These are phyloP conservation scores for Zychaea mexicana DNA, from an alignment of 371 early-diverging fungal species.

Conservation along the genomic window DNA sequence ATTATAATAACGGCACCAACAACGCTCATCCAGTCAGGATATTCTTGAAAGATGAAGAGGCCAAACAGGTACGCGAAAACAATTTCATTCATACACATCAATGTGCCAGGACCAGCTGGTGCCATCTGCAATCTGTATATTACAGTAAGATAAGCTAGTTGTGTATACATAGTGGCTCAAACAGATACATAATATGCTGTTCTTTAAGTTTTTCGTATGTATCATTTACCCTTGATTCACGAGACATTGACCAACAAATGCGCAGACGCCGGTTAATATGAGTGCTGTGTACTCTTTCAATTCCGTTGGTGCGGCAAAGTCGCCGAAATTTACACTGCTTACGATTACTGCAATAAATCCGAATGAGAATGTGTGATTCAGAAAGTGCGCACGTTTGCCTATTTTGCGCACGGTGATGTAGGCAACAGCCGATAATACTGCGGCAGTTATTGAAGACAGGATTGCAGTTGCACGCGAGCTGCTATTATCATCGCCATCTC, in stretches of 20 bases:
- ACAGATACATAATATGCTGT: too few relatives aligned
- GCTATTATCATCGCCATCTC: too few relatives aligned
- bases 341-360: constrained; percentile 59
- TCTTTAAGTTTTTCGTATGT: too few relatives aligned
- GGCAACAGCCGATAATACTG: constrained; percentile 61
- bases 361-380: constrained; percentile 80
- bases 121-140: constrained; percentile 64
- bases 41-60: constrained; percentile 65
- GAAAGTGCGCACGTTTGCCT: constrained; percentile 59
- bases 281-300: constrained; percentile 33
- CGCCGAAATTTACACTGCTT: constrained; percentile 30
- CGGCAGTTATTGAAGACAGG: constrained; percentile 48
- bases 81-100: constrained; percentile 79
- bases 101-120: constrained; percentile 69
- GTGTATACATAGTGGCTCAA: too few relatives aligned
- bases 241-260: constrained; percentile 73
- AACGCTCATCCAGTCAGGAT: constrained; percentile 52
- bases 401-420: constrained; percentile 73
- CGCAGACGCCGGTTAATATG: constrained; percentile 54
- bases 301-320: constrained; percentile 21
- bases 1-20: constrained; percentile 47
- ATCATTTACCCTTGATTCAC: constrained; percentile 60
- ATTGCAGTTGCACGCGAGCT: constrained; percentile 36
- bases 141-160: too few relatives aligned
- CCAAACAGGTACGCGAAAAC: constrained; percentile 80